phyloP scores from a whole-genome alignment of 371 early-diverging fungal genomes.

The Lichtheimia ramosa region DNA sequence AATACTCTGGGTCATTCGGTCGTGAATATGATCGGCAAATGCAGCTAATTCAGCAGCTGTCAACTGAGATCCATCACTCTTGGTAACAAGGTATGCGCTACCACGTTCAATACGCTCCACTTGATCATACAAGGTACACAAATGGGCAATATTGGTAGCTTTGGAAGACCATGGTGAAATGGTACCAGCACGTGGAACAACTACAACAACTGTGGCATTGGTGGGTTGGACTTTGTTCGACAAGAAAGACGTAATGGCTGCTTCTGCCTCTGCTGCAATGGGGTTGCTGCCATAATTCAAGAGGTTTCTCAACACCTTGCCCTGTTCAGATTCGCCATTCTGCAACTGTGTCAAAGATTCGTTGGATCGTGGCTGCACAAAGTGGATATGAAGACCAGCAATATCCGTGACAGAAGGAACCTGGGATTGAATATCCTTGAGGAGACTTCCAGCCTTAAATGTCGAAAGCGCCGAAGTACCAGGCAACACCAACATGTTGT shows the following conservation, averaged over 20 bases:
- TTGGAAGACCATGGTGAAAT: slow-evolving; percentile 99
- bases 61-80: slow-evolving; percentile 31
- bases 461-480: slow-evolving; percentile 76
- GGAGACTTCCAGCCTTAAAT: slow-evolving; percentile 63
- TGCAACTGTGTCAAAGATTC: slow-evolving; percentile 32
- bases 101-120: slow-evolving; percentile 91
- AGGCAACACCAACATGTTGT: slow-evolving; percentile 72
- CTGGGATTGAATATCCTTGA: slow-evolving; percentile 51
- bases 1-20: slow-evolving; percentile 93
- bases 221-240: slow-evolving; percentile 27
- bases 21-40: slow-evolving; percentile 69
- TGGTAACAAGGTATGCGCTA: slow-evolving; percentile 62
- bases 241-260: slow-evolving; percentile 40
- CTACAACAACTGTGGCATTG: slow-evolving; percentile 51
- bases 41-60: slow-evolving; percentile 36
- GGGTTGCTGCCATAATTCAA: slow-evolving; percentile 49
- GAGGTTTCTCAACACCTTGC: slow-evolving; percentile 46
- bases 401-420: slow-evolving; percentile 52
- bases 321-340: slow-evolving; percentile 32
- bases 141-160: slow-evolving; percentile 93
- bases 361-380: slow-evolving; percentile 61
- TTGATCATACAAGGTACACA: slow-evolving; percentile 74
- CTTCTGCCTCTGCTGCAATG: slow-evolving; percentile 26
- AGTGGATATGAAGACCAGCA: slow-evolving; percentile 69
- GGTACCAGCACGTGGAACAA: slow-evolving; percentile 90